A percentile compares a stretch with the other conserved stretches of the same genome.
Evolutionary conservation across 2,329 filamentous ascomycete genomes (phyloP).

Genomic region (Aureobasidium sp.): DNA sequence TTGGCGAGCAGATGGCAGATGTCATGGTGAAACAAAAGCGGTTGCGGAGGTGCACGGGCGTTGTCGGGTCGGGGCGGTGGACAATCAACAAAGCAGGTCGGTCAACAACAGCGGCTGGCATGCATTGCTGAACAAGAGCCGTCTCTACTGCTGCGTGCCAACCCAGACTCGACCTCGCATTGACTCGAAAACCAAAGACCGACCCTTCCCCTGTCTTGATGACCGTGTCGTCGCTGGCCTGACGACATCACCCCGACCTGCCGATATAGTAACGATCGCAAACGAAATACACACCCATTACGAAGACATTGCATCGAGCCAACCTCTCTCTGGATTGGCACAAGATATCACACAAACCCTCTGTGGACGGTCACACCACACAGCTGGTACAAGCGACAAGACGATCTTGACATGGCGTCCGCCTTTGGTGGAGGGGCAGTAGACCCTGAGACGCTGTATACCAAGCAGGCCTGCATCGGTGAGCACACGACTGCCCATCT

Average conservation of each 20-base stretch:
- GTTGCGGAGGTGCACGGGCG: slow-evolving; percentile 2
- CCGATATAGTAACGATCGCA: slow-evolving; percentile 2
- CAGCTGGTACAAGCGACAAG: background rate
- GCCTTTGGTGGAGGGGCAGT: slow-evolving; percentile 17
- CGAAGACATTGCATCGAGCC: background rate
- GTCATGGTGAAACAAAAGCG: background rate
- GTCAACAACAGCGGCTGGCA: slow-evolving; percentile 8
- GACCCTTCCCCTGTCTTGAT: background rate
- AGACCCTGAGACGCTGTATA: slow-evolving; percentile 88
- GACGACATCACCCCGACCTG: slow-evolving; percentile 2
- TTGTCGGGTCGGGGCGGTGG: background rate
- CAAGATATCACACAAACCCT: background rate
- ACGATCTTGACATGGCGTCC: slow-evolving; percentile 9
- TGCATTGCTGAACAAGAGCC: background rate
- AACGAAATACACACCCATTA: slow-evolving; percentile 1
- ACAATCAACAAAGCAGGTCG: slow-evolving; percentile 7
- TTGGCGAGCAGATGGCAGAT: background rate
- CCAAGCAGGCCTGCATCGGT: slow-evolving; percentile 56
- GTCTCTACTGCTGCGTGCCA: background rate
- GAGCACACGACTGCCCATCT: background rate
- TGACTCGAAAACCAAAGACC: background rate
- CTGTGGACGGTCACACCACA: background rate
- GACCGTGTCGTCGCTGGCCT: slow-evolving; percentile 9
- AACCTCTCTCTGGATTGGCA: background rate
- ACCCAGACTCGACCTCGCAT: background rate